Conservation (phyloP, 805 yeast genomes). For the Nakazawaea ernobii region DNA sequence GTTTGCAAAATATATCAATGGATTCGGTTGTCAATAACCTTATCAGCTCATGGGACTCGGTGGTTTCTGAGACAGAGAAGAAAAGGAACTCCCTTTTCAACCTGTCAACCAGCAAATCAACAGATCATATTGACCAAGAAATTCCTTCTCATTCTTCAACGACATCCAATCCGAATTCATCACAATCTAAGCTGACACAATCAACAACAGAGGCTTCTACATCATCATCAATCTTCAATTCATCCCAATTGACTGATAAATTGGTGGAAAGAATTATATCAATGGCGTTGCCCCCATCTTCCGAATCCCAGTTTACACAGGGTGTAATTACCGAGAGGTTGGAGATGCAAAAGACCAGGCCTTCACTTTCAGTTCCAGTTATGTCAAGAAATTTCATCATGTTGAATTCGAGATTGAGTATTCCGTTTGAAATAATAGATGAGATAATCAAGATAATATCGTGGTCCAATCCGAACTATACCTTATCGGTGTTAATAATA, state of each 20-base stretch:
- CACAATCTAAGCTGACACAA: too few relatives aligned
- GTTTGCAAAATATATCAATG: conserved; percentile 11
- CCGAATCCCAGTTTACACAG: conserved; percentile 36
- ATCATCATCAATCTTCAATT: conserved; percentile 12
- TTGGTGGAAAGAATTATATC: conserved; percentile 64
- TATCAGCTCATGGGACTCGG: conserved; percentile 21
- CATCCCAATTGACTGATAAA: conserved; percentile 52
- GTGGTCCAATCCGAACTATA: conserved; percentile 62
- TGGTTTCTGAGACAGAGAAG: conserved; percentile 8
- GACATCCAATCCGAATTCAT: neutral
- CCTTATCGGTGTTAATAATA: conserved; percentile 49
- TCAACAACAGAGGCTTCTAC: too few relatives aligned
- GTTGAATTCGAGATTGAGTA: conserved; percentile 55
- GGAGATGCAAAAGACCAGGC: conserved; percentile 57
- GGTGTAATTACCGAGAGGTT: conserved; percentile 44
- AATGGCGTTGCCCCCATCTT: conserved; percentile 65
- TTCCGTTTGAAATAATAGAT: conserved; percentile 59
- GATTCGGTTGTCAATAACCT: conserved; percentile 24
- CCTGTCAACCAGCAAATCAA: neutral
- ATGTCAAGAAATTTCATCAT: conserved; percentile 66
- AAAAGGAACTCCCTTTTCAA: conserved; percentile 7
- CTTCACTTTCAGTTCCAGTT: conserved; percentile 60
- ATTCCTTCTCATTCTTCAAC: conserved; percentile 8
- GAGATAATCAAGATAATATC: conserved; percentile 44
- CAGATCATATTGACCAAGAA: neutral